phyloP scores from a whole-genome alignment of 345 rosid genomes.

The Schrenkiella parvula region DNA sequence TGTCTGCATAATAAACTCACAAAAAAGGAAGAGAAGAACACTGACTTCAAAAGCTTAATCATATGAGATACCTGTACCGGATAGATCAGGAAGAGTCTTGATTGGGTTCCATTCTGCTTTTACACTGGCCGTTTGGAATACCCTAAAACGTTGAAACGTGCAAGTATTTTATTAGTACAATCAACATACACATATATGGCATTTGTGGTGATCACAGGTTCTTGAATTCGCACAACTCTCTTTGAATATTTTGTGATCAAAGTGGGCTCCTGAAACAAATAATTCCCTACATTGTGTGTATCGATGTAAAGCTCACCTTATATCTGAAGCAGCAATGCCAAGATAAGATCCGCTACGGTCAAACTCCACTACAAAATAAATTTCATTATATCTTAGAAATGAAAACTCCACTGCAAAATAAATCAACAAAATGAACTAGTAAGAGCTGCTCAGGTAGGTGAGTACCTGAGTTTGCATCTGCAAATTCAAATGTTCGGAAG shows the following conservation, averaged over 20 bases:
- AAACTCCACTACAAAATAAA: conserved; percentile 68
- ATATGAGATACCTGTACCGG: conserved; percentile 72
- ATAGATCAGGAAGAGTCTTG: conserved; percentile 84
- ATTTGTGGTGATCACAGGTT: neutral
- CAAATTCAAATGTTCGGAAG: conserved; percentile 66
- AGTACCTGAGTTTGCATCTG: conserved; percentile 83
- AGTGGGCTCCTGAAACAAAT: neutral
- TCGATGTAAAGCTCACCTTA: conserved; percentile 45
- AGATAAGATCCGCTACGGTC: conserved; percentile 93
- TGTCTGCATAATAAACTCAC: neutral
- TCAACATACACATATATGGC: neutral
- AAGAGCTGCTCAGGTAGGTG: conserved; percentile 1
- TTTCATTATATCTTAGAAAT: neutral
- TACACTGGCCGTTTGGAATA: conserved; percentile 86
- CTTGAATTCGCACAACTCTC: conserved; percentile 2
- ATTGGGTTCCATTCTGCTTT: conserved; percentile 92
- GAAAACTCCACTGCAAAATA: too few relatives aligned
- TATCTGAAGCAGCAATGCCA: conserved; percentile 84
- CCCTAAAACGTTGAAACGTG: conserved; percentile 39
- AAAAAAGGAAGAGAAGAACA: neutral
- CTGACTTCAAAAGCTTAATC: neutral
- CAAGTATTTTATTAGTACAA: neutral
- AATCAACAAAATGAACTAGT: neutral
- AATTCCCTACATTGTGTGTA: neutral
- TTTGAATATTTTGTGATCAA: neutral